Base-by-base conservation (phyloP, 2,329 filamentous ascomycete species). In the Thelonectria blattea region DNA sequence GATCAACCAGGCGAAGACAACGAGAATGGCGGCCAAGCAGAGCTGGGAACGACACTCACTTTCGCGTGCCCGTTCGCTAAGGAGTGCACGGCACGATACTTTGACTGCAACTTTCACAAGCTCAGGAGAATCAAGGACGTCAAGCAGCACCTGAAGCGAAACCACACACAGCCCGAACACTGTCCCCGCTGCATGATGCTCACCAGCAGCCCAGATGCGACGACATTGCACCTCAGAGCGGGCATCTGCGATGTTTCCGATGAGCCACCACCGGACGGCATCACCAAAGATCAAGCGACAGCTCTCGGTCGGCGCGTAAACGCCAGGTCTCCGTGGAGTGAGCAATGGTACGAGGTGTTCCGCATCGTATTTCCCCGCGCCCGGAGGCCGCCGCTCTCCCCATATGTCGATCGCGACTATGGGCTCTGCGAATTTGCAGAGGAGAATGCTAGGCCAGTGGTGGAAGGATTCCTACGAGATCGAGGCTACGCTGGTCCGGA, bases 31-130 rank as follows among this genome's bases (percentile, higher is more conserved):
- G 30, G n/a, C 14, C 52, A n/a, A 32, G 18, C 30, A 3, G 9
- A n/a, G 12, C 17, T 2, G 15, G 42, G 27, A 5, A 14, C 1
- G 3, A 12, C 0, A 3, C 12, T 24, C 18, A 5, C 7, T 39
- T 39, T 54, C 12, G 52, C 52, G 3, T 54, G 52, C 22, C 52
- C 52, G 18, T 54, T 47, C 22, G 52, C 52, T 17, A 54, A 54
- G 30, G 42, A 37, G 32, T 37, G 37, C n/a, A 22, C 52, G 15
- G 52, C 41, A 14, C 41, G 52, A 7, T 47, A 54, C 15, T 54
- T 47, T 30, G 34, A 2, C 22, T 54, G 52, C 52, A 54, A 54
- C 42, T 47, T 37, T 11, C 5, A 46, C 18, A 47, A n/a, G 7
- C 42, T 54, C 15, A 0, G 2, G 15, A 46, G 42, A 47, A 47